phyloP scores from a whole-genome alignment of 2,329 filamentous ascomycete genomes.

The Aspergillus sp. region DNA sequence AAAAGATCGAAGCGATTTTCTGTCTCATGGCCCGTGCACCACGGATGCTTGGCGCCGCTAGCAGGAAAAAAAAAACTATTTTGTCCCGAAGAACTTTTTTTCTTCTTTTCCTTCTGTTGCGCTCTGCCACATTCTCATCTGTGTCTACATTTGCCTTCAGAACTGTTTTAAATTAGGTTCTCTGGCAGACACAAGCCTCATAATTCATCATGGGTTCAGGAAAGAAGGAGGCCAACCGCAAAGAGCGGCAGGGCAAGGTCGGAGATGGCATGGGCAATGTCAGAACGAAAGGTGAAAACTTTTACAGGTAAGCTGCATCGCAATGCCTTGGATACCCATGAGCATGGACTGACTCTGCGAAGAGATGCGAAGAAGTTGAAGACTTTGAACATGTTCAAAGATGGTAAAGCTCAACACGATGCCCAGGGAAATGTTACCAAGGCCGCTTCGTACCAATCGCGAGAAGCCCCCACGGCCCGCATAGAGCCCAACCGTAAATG shows the following conservation, averaged over 20 bases:
- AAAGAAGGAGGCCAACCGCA: conserved; percentile 86
- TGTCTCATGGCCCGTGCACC: conserved; percentile 32
- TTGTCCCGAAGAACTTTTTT: conserved; percentile 12
- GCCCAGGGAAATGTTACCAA: conserved; percentile 78
- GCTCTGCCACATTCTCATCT: conserved; percentile 23
- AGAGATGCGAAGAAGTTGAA: conserved; percentile 80
- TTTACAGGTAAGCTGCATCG: conserved; percentile 68
- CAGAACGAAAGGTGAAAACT: conserved; percentile 94
- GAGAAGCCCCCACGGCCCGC: conserved; percentile 74
- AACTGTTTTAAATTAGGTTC: conserved; percentile 21
- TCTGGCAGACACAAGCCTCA: conserved; percentile 12
- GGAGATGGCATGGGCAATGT: conserved; percentile 88
- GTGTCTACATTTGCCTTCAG: conserved; percentile 22
- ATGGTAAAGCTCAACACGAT: conserved; percentile 77
- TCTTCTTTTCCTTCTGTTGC: conserved; percentile 22
- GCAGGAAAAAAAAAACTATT: conserved; percentile 30
- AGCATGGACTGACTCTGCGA: conserved; percentile 9
- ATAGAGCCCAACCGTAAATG: conserved; percentile 96
- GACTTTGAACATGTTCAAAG: conserved; percentile 83
- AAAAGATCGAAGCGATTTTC: conserved; percentile 34
- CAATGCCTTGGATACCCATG: neutral
- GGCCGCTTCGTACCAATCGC: conserved; percentile 77
- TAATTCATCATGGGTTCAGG: conserved; percentile 67
- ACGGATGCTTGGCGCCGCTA: conserved; percentile 24
- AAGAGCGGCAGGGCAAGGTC: conserved; percentile 77